These are phyloP conservation scores for Neurospora africana DNA, from an alignment of 495 filamentous ascomycete species.

Conservation along the genomic window DNA sequence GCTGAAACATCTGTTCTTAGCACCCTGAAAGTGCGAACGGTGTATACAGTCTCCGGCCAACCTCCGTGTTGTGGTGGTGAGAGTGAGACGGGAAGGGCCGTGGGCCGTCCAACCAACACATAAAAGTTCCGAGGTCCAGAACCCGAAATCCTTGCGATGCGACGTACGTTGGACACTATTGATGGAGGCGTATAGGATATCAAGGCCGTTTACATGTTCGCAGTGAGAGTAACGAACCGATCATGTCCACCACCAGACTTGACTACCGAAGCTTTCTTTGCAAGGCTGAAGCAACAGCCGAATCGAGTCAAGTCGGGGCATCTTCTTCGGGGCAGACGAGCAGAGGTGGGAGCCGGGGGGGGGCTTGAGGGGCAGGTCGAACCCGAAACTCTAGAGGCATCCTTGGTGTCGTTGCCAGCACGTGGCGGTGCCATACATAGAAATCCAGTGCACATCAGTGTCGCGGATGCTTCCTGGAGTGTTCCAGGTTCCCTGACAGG, in stretches of 20 bases:
- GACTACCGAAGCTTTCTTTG: neutral
- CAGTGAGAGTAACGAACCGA: neutral
- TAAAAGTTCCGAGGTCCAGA: neutral
- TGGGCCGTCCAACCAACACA: neutral
- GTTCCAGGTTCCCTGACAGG: neutral
- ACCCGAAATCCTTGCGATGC: neutral
- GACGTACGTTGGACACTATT: neutral
- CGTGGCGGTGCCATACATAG: neutral
- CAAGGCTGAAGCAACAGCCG: neutral
- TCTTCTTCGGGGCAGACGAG: neutral
- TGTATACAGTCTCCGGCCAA: neutral
- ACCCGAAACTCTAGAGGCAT: neutral
- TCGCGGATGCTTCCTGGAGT: neutral
- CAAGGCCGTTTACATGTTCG: neutral
- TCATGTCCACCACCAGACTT: neutral
- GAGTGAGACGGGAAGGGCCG: neutral
- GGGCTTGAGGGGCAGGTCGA: neutral
- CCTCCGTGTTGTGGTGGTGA: neutral
- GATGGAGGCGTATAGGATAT: neutral
- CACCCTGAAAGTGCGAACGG: neutral
- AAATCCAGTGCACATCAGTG: neutral
- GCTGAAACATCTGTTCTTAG: neutral
- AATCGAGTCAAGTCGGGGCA: neutral
- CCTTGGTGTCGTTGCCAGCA: neutral
- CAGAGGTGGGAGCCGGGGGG: neutral